These are phyloP conservation scores for Aschersonia sp. DNA, from an alignment of 2,329 filamentous ascomycete species.

Conservation along the genomic window DNA sequence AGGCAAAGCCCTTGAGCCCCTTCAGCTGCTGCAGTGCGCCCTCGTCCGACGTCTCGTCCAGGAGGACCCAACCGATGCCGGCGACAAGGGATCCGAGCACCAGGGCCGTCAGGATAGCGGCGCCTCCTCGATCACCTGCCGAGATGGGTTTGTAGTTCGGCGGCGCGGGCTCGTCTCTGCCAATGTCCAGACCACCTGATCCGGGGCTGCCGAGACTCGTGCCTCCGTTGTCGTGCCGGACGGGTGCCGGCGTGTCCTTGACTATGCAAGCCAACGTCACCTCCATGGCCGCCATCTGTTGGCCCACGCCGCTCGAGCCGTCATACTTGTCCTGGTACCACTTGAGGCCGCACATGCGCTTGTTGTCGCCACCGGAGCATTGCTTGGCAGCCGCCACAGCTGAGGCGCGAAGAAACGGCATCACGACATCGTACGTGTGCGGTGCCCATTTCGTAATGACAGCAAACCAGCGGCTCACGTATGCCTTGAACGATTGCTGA, in stretches of 20 bases:
- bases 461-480: constrained; percentile 46
- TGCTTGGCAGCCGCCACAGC: constrained; percentile 41
- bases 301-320: constrained; percentile 46
- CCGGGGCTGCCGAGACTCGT: constrained; percentile 34
- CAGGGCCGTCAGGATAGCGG: constrained; percentile 46
- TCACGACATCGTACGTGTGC: constrained; percentile 36
- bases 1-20: constrained; percentile 9
- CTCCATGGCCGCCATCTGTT: constrained; percentile 57
- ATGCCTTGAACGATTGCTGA: constrained; percentile 50
- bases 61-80: constrained; percentile 32
- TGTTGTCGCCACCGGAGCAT: constrained; percentile 41
- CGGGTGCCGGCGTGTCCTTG: constrained; percentile 22
- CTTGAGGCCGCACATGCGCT: constrained; percentile 43
- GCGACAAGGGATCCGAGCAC: constrained; percentile 38
- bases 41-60: constrained; percentile 29
- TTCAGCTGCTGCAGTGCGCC: constrained; percentile 16
- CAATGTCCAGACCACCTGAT: constrained; percentile 31
- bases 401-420: constrained; percentile 37
- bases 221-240: constrained; percentile 40
- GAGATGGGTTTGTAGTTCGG: constrained; percentile 20
- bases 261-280: constrained; percentile 49
- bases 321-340: constrained; percentile 45
- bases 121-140: constrained; percentile 51
- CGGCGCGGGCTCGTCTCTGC: constrained; percentile 15
- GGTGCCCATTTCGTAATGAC: constrained; percentile 49